Evolutionary conservation across 2,329 filamentous ascomycete species (phyloP), one percentile per base, ranked within the genome.

Genomic region (Colletotrichum ledebouriae): DNA sequence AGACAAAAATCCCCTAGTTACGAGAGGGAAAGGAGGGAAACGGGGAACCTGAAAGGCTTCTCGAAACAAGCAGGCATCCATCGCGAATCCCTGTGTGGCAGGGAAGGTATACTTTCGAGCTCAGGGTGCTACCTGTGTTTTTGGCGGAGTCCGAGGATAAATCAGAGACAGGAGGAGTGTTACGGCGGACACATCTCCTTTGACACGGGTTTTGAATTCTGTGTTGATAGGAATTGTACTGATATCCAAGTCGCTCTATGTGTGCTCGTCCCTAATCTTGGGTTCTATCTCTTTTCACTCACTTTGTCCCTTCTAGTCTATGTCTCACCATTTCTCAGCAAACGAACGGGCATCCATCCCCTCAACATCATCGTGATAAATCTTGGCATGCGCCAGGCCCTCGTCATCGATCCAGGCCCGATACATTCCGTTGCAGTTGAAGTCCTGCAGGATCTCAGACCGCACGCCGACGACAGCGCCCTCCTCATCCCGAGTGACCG

Each of bases 341-440:
- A 53, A 57, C 12, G 59, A 44, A 12, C 63, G 56, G 2, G 60
- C 33, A 25, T 68, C 68, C 6, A 67, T 69, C 15, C 71, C 73
- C 33, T 56, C 34, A 17, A 69, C 70, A 13, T 71, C 34, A 12
- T 75, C 75, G 3, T 76, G 80, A 81, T 89, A 91, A 2, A 91
- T 84, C 62, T 86, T 85, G 75, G 89, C 87, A 25, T 84, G 81
- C 17, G 84, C 81, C 66, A 81, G 80, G 0, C 89, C 91, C 1
- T 86, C 75, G 4, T 89, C 85, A 70, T 92, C 87, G 20, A 92
- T 81, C 86, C 91, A 95, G 0, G 93, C 93, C 20, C 94, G 86
- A 75, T 94, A 96, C 92, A 97, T 94, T 0, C 94, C 94, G 4
- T 90, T 92, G 73, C 92, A 96, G 76, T 97, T 97, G 76, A 90